Conservation (phyloP, 169 alveolate species). For the Plasmodium vivax region DNA sequence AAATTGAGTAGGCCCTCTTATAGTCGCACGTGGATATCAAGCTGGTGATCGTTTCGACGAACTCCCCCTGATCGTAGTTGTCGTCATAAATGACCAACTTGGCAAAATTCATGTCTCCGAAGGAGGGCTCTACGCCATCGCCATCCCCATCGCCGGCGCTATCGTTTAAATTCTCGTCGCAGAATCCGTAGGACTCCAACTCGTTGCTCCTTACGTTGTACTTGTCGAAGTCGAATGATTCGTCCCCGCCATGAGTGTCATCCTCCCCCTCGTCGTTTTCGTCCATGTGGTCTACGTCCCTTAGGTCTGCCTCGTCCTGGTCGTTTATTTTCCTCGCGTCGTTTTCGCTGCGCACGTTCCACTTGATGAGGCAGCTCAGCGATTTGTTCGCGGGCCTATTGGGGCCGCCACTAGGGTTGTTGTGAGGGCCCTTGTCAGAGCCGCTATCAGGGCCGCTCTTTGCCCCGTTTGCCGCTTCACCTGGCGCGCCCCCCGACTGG, state of each 20-base stretch:
- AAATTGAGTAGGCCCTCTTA: constrained; percentile 36
- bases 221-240: not conserved
- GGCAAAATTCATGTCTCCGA: constrained; percentile 14
- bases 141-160: constrained; percentile 6
- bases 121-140: constrained; percentile 2
- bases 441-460: not conserved
- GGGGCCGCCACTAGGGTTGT: not conserved
- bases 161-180: constrained; percentile 43
- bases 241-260: not conserved
- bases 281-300: not conserved
- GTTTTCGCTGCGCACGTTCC: constrained; percentile 47
- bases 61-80: constrained; percentile 55
- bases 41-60: constrained; percentile 45
- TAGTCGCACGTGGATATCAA: constrained; percentile 37
- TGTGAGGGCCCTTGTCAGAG: not conserved
- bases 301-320: not conserved
- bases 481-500: not conserved
- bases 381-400: constrained; percentile 7
- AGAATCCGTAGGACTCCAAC: constrained; percentile 16
- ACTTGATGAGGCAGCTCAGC: constrained; percentile 44
- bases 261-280: not conserved
- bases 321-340: constrained; percentile 4
- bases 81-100: constrained; percentile 72
- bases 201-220: constrained; percentile 12
- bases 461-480: not conserved